phyloP scores from a whole-genome alignment of 768 basidiomycete genomes.

The Chalciporus piperatus region DNA sequence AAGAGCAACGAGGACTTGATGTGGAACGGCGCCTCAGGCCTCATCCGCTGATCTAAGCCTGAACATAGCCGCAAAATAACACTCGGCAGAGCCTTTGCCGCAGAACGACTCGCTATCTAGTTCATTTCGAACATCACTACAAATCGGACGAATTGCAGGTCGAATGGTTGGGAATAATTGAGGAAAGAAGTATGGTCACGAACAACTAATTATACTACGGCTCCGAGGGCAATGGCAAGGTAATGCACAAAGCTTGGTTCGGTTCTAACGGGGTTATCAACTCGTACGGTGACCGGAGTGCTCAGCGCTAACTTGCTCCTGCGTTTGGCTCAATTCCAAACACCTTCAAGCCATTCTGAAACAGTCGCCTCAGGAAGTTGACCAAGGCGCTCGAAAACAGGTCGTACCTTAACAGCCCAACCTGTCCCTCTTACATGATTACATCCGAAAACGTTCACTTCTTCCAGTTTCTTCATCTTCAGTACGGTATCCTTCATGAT shows the following conservation, averaged over 20 bases:
- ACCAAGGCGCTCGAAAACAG: background rate
- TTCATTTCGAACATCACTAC: too few species aligned
- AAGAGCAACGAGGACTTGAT: background rate
- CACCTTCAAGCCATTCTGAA: slow-evolving; percentile 27
- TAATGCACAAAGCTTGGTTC: background rate
- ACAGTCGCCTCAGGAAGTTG: background rate
- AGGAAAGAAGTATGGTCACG: too few species aligned
- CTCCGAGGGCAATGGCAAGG: too few species aligned
- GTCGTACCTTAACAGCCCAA: slow-evolving; percentile 43
- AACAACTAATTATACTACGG: too few species aligned
- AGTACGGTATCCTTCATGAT: slow-evolving; percentile 67
- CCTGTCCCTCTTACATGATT: slow-evolving; percentile 46
- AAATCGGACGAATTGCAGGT: too few species aligned
- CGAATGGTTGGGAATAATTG: too few species aligned
- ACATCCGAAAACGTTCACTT: slow-evolving; percentile 56
- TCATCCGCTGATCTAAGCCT: background rate
- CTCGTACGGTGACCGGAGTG: background rate
- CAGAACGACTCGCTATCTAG: too few species aligned
- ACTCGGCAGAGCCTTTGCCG: background rate
- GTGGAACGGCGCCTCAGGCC: too few species aligned
- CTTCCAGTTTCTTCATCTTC: slow-evolving; percentile 37
- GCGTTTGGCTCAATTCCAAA: slow-evolving; percentile 41
- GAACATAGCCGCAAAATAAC: background rate
- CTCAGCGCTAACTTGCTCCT: slow-evolving; percentile 11
- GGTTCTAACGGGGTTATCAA: background rate